A percentile compares a stretch with the other conserved stretches of the same genome.
These are phyloP conservation scores for Tetradesmus lagerheimii DNA, from an alignment of 139 green algal species.

Conservation along the genomic window DNA sequence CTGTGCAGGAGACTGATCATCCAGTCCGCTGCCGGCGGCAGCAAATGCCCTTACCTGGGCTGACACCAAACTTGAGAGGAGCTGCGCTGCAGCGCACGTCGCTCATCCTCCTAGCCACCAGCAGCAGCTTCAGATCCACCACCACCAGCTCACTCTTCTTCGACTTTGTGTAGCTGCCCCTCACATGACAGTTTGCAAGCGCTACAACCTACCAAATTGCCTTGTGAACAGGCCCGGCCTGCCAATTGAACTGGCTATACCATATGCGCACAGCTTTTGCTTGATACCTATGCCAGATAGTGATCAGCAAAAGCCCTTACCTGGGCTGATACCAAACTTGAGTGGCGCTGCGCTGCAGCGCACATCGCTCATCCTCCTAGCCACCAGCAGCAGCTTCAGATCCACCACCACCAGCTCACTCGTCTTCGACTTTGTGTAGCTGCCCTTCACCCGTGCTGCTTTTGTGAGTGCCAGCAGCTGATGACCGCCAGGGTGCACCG, in stretches of 20 bases:
- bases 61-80: conserved; percentile 45
- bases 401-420: conserved; percentile 53
- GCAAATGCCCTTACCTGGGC: no score
- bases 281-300: no score
- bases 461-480: conserved; percentile 56
- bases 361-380: conserved; percentile 43
- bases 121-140: conserved; percentile 53
- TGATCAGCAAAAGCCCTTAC: conserved; percentile 20
- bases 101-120: conserved; percentile 33
- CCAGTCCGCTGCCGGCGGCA: no score
- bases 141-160: conserved; percentile 41
- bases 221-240: no score
- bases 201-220: no score
- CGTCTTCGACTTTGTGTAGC: not conserved
- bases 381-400: conserved; percentile 42
- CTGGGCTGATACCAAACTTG: conserved; percentile 55
- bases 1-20: no score
- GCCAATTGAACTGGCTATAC: no score
- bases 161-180: no score
- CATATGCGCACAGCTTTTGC: no score
- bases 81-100: conserved; percentile 41
- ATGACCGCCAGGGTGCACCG: conserved; percentile 42
- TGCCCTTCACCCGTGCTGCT: not conserved
- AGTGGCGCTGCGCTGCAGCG: conserved; percentile 45
- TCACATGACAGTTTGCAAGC: no score